A percentile compares a stretch with the other conserved stretches of the same genome.
Conservation (phyloP, 2,329 filamentous ascomycete genomes). For the Fusarium sp. region DNA sequence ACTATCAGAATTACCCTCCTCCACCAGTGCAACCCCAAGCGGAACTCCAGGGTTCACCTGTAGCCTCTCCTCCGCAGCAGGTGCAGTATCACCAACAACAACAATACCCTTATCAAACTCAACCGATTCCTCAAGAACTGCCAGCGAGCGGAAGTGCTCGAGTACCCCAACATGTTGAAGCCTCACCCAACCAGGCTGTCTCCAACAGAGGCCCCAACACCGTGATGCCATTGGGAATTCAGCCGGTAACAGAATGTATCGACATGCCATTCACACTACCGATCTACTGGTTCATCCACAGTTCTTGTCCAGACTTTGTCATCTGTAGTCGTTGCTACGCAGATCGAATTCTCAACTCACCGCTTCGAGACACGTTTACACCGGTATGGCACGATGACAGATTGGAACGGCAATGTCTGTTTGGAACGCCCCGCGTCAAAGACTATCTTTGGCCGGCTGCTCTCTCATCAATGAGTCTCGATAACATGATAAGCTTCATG, state of each 20-base stretch:
- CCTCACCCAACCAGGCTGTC: rapidly evolving
- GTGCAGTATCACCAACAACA: not conserved
- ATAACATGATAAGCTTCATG: not conserved
- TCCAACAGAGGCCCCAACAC: not conserved
- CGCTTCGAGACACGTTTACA: not conserved
- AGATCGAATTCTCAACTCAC: not conserved
- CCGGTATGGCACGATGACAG: not conserved
- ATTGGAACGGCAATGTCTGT: not conserved
- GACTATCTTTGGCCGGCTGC: not conserved
- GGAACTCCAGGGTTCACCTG: not conserved
- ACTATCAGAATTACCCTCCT: not conserved
- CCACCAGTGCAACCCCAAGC: not conserved
- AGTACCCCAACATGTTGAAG: rapidly evolving
- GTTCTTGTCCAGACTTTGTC: not conserved
- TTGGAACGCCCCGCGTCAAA: not conserved
- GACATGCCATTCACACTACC: not conserved
- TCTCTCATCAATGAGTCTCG: not conserved
- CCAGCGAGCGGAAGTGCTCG: not conserved
- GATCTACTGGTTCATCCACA: not conserved
- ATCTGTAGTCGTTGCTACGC: not conserved
- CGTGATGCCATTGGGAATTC: not conserved
- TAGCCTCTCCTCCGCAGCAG: not conserved
- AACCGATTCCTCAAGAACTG: rapidly evolving
- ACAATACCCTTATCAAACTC: not conserved
- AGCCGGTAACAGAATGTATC: not conserved